Evolutionary conservation across 2,329 filamentous ascomycete genomes (phyloP), one percentile per base, ranked within the genome.

Genomic region (Calycina herbarum): DNA sequence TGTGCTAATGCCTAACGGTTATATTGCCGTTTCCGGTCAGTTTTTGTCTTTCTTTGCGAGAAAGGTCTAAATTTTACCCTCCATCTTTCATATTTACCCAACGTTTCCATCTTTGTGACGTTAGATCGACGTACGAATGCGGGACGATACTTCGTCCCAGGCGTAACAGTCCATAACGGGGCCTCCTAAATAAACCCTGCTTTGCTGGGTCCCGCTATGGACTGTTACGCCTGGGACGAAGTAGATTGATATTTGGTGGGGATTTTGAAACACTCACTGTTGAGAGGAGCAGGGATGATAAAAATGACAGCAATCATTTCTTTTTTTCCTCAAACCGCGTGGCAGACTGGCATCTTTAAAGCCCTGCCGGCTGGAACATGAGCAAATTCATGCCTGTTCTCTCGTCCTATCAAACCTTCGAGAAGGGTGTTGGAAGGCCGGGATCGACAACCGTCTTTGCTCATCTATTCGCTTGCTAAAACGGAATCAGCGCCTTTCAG

Each of bases 251-350:
- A 38, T 38, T 38, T 38, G 13, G 35, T 38, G 35, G 45, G 45
- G 45, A 20, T 20, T 51, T 51, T n/a, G 45, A 51, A 51, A 51
- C 45, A 51, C 45, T 51, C 45, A 20, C 20, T 51, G 45, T 51
- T n/a, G 20, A 20, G 15, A 45, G n/a, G 42, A 45, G 45, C 45
- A 20, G 45, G 45, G 45, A 20, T 51, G 8, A 51, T 10, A 24
- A 51, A 20, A 51, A 51, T 51, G 45, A 51, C 45, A 51, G 20
- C 45, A 51, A 7, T 20, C 20, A 5, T 24, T 51, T 51, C 10
- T 48, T 20, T 5, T 8, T 8, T 48, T 24, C 24, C 10, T 20
- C 45, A 51, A 51, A 51, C 35, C 45, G 45, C 45, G 45, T 51
- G 45, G 45, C 45, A 51, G 45, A 24, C 45, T 51, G 45, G 45